These are phyloP conservation scores for Aspergillus sclerotioniger DNA, from an alignment of 495 filamentous ascomycete species.

Conservation along the genomic window DNA sequence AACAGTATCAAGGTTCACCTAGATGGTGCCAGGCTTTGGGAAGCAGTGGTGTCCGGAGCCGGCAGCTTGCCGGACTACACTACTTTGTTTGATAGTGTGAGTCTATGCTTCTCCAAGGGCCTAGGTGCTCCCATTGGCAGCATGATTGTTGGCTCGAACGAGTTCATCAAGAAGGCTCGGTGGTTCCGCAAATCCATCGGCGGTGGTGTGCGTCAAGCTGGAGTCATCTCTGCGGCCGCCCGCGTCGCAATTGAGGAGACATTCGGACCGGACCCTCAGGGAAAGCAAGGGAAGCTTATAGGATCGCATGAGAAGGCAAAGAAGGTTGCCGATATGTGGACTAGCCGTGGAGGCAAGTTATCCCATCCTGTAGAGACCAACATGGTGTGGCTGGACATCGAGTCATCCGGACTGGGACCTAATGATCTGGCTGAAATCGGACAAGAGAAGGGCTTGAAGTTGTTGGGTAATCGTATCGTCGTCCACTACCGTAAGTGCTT, in stretches of 20 bases:
- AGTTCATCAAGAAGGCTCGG: slow-evolving; percentile 67
- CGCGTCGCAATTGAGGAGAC: slow-evolving; percentile 50
- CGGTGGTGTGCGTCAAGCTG: slow-evolving; percentile 74
- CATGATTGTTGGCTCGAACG: slow-evolving; percentile 65
- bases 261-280: slow-evolving; percentile 60
- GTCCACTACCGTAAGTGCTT: slow-evolving; percentile 47
- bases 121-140: slow-evolving; percentile 86
- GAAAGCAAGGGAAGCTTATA: slow-evolving; percentile 62
- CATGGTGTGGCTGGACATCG: slow-evolving; percentile 89
- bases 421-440: slow-evolving; percentile 44
- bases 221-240: slow-evolving; percentile 47
- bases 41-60: slow-evolving; percentile 61
- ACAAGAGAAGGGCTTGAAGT: slow-evolving; percentile 36
- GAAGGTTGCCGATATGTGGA: slow-evolving; percentile 63
- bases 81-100: slow-evolving; percentile 73
- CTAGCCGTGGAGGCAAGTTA: slow-evolving; percentile 48
- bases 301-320: slow-evolving; percentile 64
- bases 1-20: slow-evolving; percentile 72
- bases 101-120: slow-evolving; percentile 84
- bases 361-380: slow-evolving; percentile 66
- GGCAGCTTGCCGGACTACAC: slow-evolving; percentile 66
- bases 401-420: slow-evolving; percentile 41
- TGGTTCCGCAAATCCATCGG: slow-evolving; percentile 85
- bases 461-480: slow-evolving; percentile 40
- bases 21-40: slow-evolving; percentile 85